Evolutionary conservation across 306 rosid genomes (phyloP), one percentile per base, ranked within the genome.

Genomic region (Quercus engelmannii): DNA sequence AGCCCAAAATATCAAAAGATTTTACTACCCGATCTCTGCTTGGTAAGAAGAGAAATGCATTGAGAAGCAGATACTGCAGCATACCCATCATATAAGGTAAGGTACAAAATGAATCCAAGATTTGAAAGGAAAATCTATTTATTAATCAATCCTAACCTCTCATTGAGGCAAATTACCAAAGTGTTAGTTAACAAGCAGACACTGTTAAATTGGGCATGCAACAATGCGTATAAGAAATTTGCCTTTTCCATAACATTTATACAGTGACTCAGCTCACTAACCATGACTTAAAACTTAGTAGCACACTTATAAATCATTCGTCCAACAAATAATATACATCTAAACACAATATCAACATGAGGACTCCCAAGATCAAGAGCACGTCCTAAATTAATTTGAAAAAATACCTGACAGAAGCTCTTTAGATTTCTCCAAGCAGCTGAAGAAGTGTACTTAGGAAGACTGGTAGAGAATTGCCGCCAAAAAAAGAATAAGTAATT

Each of bases 401-500:
- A 52, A 28, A 26, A 46, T 87, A 94, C 98, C 97, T 83, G 91
- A 88, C 91, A 92, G 55, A 86, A 80, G 81, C 67, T 85, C 81
- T 94, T 94, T 20, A 94, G 82, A 81, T 89, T 89, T 81, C 98
- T 92, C 84, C 92, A 97, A 46, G 92, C 94, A 14, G 79, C 84
- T 23, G 94, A 83, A 70, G 98, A 89, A 74, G 94, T 78, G 87
- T 90, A 94, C 87, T 94, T 94, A 0, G 94, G 97, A 71, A 94
- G 93, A 89, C 73, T 83, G 77, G 85, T 46, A 21, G 93, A 89
- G 82, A 92, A 88, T 97, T 94, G 95, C 77, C 76, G 84, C 79
- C 80, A 64, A 51, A 74, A 41, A 73, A 67, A 59, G 54, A 76
- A 19, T 49, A 83, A 74, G 84, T 52, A 20, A 70, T 76, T 56